Base-by-base conservation (phyloP, 2,329 filamentous ascomycete genomes). In the Penicillium hesseltinei region DNA sequence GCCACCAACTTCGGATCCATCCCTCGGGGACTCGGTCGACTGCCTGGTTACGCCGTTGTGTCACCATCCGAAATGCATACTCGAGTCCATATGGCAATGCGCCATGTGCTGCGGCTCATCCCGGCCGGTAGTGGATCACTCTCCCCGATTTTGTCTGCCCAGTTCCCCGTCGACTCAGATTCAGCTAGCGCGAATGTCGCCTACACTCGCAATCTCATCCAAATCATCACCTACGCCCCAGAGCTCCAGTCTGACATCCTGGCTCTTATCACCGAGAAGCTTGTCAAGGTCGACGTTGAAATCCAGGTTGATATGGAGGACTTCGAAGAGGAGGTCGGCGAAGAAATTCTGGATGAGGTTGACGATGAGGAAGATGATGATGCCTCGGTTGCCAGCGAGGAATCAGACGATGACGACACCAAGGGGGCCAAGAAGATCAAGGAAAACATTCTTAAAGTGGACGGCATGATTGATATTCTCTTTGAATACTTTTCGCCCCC, bases 271-370 rank as follows among this genome's bases (percentile, higher is more conserved):
- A 88, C 92, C 42, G 89, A 93, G 65, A 88, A 90, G 61, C 82
- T 97, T 8, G 91, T 97, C 68, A 94, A 94, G 75, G 90, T 97
- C 57, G 94, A 99, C 71, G 91, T 96, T 1, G 90, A 97, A 71
- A 94, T 97, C 74, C 93, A 97, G 75, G 84, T 92, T 49, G 92
- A 97, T 68, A 80, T 97, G 68, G 92, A 97, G 61, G 92, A 97
- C 66, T 79, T 96, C 60, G 93, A 97, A 61, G 93, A 97, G 62
- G 90, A 95, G 54, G 82, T 91, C 10, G 89, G 91, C 54, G 86
- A 92, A 25, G 85, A 87, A 52, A 75, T 81, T 59, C 80, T 85
- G 38, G 81, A 85, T n/a, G 78, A 80, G 4, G 75, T 78, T 51
- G 78, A 82, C 17, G 80, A 75, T n/a, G 68, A 75, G 10, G 71